These are phyloP conservation scores for Saccharum officinarum DNA, from an alignment of 176 grass and related monocot species.

Conservation along the genomic window DNA sequence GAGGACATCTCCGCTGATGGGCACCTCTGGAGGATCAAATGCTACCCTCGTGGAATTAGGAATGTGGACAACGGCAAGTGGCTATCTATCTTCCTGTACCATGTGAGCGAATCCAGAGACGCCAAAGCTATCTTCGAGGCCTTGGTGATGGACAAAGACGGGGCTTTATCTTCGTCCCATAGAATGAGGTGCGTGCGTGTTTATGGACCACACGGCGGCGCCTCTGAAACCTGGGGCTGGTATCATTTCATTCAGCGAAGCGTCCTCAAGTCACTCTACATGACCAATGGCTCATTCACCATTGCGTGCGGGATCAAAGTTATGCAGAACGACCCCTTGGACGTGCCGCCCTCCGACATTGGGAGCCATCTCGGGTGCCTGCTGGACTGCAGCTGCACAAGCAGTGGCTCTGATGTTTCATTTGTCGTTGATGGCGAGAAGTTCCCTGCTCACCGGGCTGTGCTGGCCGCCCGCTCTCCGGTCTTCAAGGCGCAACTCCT, in stretches of 20 bases:
- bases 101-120: not conserved
- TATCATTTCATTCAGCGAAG: not conserved
- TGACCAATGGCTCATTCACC: not conserved
- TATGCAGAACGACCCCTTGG: not conserved
- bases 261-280: not conserved
- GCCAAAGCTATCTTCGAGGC: not conserved
- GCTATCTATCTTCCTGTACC: not conserved
- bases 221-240: not conserved
- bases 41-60: not conserved
- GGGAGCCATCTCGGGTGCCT: not conserved
- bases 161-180: not conserved
- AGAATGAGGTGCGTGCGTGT: not conserved
- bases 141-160: not conserved
- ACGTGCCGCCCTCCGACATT: not conserved
- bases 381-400: not conserved
- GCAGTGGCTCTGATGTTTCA: not conserved
- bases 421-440: constrained; percentile 24
- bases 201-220: not conserved
- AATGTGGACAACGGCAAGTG: not conserved
- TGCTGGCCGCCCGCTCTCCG: no score
- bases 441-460: constrained; percentile 15
- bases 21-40: not conserved
- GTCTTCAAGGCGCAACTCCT: no score
- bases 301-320: not conserved
- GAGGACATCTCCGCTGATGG: not conserved